Evolutionary conservation across 129 eudicot genomes (phyloP).

Genomic region (Artemisia argyi): DNA sequence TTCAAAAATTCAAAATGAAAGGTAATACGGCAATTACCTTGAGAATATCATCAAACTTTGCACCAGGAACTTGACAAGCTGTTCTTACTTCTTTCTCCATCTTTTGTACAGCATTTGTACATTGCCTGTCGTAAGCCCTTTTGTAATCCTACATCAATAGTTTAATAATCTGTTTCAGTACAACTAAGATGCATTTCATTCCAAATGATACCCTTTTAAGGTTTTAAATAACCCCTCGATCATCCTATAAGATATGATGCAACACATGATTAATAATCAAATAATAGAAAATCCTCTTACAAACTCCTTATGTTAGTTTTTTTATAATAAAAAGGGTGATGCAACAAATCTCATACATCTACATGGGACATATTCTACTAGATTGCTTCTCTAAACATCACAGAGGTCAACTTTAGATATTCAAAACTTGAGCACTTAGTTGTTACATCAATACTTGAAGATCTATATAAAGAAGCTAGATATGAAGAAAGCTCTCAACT

Average conservation of each 20-base stretch:
- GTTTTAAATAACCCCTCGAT: neutral
- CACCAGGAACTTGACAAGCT: conserved; percentile 82
- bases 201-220: neutral
- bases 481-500: neutral
- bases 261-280: no score
- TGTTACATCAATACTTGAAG: neutral
- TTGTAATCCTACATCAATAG: conserved; percentile 78
- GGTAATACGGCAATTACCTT: conserved; percentile 51
- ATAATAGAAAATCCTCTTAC: no score
- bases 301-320: no score
- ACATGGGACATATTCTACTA: neutral
- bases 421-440: neutral
- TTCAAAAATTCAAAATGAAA: neutral
- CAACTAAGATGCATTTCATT: conserved; percentile 1
- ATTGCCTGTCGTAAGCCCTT: conserved; percentile 78
- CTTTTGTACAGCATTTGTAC: conserved; percentile 69
- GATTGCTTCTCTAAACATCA: neutral
- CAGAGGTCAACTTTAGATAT: neutral
- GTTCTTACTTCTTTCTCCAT: conserved; percentile 88
- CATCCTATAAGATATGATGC: no score
- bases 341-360: conserved; percentile 2
- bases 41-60: conserved; percentile 63
- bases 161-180: conserved; percentile 24
- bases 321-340: neutral
- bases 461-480: neutral